A percentile compares a stretch with the other conserved stretches of the same genome.
These are phyloP conservation scores for Paecilomyces formosus DNA, from an alignment of 2,329 filamentous ascomycete genomes.

Conservation along the genomic window DNA sequence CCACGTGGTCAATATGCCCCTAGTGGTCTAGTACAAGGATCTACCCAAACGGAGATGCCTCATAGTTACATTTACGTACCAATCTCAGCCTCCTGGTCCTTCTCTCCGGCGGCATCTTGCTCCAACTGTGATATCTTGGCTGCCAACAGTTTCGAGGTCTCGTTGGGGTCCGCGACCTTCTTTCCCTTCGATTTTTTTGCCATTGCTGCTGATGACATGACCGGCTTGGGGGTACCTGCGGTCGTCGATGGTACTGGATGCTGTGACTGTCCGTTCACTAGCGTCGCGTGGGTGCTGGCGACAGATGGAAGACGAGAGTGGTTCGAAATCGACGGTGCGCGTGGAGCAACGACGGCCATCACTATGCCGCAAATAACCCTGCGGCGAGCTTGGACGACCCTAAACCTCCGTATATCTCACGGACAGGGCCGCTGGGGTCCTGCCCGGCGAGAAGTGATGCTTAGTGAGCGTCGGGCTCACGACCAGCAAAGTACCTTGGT, in stretches of 20 bases:
- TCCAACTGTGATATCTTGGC: conserved; percentile 94
- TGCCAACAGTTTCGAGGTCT: conserved; percentile 84
- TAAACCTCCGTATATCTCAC: neutral
- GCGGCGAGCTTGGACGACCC: conserved; percentile 5
- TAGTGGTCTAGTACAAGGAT: neutral
- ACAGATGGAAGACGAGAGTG: conserved; percentile 9
- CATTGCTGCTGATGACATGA: conserved; percentile 43
- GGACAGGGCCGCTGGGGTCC: conserved; percentile 1
- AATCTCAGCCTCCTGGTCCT: conserved; percentile 93
- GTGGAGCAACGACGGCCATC: conserved; percentile 14
- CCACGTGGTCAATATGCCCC: neutral
- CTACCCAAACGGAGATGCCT: neutral
- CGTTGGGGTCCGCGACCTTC: conserved; percentile 74
- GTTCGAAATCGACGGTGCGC: conserved; percentile 7
- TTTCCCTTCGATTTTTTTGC: conserved; percentile 77
- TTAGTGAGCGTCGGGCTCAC: neutral
- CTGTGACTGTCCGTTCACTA: conserved; percentile 37
- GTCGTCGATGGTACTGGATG: conserved; percentile 34
- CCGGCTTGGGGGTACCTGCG: conserved; percentile 13
- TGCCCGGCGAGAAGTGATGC: neutral
- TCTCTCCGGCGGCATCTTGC: conserved; percentile 84
- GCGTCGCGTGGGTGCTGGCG: conserved; percentile 30
- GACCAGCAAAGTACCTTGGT: neutral
- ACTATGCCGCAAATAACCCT: conserved; percentile 9
- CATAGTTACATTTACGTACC: conserved; percentile 50